phyloP scores from a whole-genome alignment of 306 rosid genomes.

The Fragaria ananassa region DNA sequence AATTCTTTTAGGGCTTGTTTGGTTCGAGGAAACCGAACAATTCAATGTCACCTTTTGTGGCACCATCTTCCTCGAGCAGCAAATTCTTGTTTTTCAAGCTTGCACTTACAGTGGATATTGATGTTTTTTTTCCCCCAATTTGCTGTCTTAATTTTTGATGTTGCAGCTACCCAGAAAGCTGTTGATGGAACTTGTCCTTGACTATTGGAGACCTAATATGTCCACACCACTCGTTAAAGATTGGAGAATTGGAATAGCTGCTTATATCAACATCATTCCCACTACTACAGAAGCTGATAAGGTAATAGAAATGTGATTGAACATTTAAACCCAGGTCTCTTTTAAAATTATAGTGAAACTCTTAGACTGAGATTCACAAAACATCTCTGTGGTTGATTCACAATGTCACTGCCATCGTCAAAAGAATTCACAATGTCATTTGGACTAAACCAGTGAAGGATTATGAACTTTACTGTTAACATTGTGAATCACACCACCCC shows the following conservation, averaged over 20 bases:
- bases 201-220: constrained; percentile 66
- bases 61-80: no score
- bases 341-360: neutral
- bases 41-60: neutral
- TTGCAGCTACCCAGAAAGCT: constrained; percentile 84
- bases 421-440: neutral
- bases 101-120: no score
- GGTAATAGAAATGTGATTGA: constrained; percentile 33
- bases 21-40: neutral
- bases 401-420: neutral
- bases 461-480: neutral
- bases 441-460: neutral
- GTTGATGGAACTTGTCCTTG: constrained; percentile 90
- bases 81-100: no score
- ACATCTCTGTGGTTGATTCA: neutral
- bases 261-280: constrained; percentile 94
- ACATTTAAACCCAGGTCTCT: neutral
- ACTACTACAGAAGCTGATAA: constrained; percentile 93
- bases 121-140: no score
- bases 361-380: neutral
- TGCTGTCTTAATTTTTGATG: constrained; percentile 15
- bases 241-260: constrained; percentile 99
- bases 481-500: neutral
- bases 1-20: neutral
- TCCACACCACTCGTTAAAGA: constrained; percentile 32